Evolutionary conservation across 805 yeast genomes (phyloP), one percentile per base, ranked within the genome.

Genomic region (Nakazawaea molendinolei): DNA sequence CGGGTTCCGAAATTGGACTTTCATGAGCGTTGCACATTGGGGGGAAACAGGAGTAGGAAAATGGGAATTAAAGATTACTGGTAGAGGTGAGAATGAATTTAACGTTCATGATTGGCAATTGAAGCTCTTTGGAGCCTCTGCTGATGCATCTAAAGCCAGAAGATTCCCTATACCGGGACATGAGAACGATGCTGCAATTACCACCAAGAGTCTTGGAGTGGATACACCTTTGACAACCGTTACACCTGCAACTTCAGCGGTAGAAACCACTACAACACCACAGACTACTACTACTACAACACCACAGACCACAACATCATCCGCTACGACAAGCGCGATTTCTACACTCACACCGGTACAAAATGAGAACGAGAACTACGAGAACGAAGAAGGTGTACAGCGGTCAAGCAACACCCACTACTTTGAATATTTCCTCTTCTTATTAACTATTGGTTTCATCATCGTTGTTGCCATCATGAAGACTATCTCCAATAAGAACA

Each of bases 21-120:
- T 92, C 52, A 86, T 89, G 86, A 74, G 90, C 8, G 97, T 92
- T n/a, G 97, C 95, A 1, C 97, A 92, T 55, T 92, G 97, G 97
- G 96, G 96, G 26, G 89, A 81, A 47, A 33, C 52, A 2, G 90
- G 89, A 3, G 58, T 58, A 18, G 99, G 99, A 8, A 75, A 71
- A 5, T 92, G 98, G 98, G 75, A 58, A 24, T 48, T 92, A 14
- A 74, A 69, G 44, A 89, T 89, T 2, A 50, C 55, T n/a, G 58
- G 60, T 25, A 57, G 53, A 14, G 63, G 55, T 6, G 56, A 50
- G 1, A 61, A 63, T 38, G 51, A 53, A 2, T 55, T 69, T 2
- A 59, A 50, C 1, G 66, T 92, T 28, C 59, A 69, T 29, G 64
- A 71, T 48, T 92, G 95, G 94, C 80, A 77, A 52, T 55, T 92